phyloP scores from a whole-genome alignment of 2,329 filamentous ascomycete genomes.

The Geoglossum cookeanum region DNA sequence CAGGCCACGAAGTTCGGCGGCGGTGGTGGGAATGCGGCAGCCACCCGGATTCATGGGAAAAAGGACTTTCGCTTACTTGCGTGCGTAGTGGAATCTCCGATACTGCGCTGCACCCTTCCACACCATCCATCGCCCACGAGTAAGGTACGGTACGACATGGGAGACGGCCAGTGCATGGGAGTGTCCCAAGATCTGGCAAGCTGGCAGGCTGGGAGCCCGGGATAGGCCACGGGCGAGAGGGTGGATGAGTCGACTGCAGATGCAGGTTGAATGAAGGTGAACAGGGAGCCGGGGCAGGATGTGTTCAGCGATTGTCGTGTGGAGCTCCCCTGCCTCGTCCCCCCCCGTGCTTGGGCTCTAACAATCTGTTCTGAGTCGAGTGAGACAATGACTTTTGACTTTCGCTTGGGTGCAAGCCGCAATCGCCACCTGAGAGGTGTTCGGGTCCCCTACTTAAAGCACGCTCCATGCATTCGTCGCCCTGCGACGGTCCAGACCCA shows the following conservation, averaged over 20 bases:
- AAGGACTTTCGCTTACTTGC: background rate
- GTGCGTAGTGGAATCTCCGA: background rate
- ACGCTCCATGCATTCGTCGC: background rate
- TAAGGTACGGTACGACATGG: too few species aligned
- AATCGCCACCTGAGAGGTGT: background rate
- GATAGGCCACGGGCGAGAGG: background rate
- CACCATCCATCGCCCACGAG: background rate
- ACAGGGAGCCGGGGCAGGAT: too few species aligned
- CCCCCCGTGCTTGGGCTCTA: background rate
- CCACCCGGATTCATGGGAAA: background rate
- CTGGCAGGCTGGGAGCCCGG: background rate
- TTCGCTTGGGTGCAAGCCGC: slow-evolving; percentile 1
- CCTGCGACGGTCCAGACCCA: slow-evolving; percentile 1
- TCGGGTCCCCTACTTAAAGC: slow-evolving; percentile 1
- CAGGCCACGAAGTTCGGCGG: background rate
- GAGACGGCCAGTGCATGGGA: too few species aligned
- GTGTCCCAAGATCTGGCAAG: too few species aligned
- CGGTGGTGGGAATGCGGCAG: background rate
- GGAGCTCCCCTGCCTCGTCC: background rate
- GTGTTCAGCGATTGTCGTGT: too few species aligned
- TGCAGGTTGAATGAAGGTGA: background rate
- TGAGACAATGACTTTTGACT: background rate
- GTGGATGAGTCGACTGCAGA: background rate
- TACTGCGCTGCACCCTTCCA: background rate
- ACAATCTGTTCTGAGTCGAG: background rate